Evolutionary conservation across 2,329 filamentous ascomycete species (phyloP).

Genomic region (Mycosphaerella sp.): DNA sequence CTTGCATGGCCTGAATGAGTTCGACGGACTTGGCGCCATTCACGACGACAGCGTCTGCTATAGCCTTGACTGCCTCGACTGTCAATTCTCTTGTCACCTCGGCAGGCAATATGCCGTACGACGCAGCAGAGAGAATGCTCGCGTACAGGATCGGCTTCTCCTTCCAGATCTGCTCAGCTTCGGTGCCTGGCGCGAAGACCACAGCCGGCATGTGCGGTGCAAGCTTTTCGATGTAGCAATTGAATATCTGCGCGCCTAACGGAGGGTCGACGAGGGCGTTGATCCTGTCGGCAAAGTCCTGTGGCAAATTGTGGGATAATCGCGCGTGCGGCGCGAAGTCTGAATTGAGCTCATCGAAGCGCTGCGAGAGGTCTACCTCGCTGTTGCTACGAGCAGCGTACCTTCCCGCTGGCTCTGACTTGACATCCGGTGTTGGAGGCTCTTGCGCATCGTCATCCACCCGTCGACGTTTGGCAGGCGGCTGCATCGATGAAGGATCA

Average conservation of each 20-base stretch:
- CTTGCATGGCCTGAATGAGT: slow-evolving; percentile 68
- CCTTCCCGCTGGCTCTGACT: background rate
- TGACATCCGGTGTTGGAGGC: background rate
- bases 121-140: slow-evolving; percentile 50
- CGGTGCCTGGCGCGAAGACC: slow-evolving; percentile 50
- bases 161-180: slow-evolving; percentile 49
- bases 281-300: slow-evolving; percentile 32
- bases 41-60: slow-evolving; percentile 68
- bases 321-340: slow-evolving; percentile 14
- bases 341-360: slow-evolving; percentile 3
- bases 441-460: slow-evolving; percentile 18
- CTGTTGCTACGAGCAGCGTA: slow-evolving; percentile 5
- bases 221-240: slow-evolving; percentile 50
- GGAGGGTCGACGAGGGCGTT: slow-evolving; percentile 47
- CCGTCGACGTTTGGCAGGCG: slow-evolving; percentile 25
- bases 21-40: slow-evolving; percentile 76
- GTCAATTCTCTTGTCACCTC: slow-evolving; percentile 56
- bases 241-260: slow-evolving; percentile 51
- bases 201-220: slow-evolving; percentile 53
- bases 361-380: slow-evolving; percentile 6
- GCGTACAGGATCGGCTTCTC: slow-evolving; percentile 56
- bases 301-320: slow-evolving; percentile 24
- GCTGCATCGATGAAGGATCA: slow-evolving; percentile 15
- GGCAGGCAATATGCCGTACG: slow-evolving; percentile 46
- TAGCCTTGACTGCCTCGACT: slow-evolving; percentile 62